Evolutionary conservation across 148 eudicot species (phyloP), one percentile per base, ranked within the genome.

Genomic region (Suaeda aralocaspica): DNA sequence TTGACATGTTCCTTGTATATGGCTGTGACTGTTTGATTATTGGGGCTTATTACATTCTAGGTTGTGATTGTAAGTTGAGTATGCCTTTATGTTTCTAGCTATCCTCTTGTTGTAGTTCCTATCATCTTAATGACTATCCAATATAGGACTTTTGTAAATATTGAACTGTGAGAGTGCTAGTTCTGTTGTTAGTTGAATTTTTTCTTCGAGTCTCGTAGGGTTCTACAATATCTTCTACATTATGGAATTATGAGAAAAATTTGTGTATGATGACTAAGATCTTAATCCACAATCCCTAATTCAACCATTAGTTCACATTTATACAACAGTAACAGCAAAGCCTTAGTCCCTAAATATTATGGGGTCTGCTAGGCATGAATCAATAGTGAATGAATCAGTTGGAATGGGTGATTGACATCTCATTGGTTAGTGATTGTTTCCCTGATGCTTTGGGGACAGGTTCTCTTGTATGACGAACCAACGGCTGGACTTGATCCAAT

Each of bases 401-500:
- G n/a, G n/a, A n/a, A n/a, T n/a, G n/a, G 33, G 24, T 53, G 25
- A 55, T 45, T 48, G 19, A 5, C 46, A 15, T 66, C 7, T 31
- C 15, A 56, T 33, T 45, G 26, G 1, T 50, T 14, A 12, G 18
- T 34, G 45, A 12, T 73, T 53, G 50, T 25, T 45, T 14, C 39
- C 16, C 48, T n/a, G 21, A 39, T 57, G 55, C 49, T 51, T 70
- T 51, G 56, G 70, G 68, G 68, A 45, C 80, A 92, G 98, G 98
- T 92, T 63, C 85, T 92, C 55, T 81, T 92, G 74, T 92, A 92
- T 72, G 98, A 92, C 67, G 98, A 92, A 78, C 98, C 98, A 67
- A 92, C 98, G 39, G 98, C 96, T 76, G 98, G 98, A 66, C 96
- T 92, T 69, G 98, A 92, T 87, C 98, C 98, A 59, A 92, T 92